These are phyloP conservation scores for Pleurotus salmoneostramineus DNA, from an alignment of 768 basidiomycete species.

Conservation along the genomic window DNA sequence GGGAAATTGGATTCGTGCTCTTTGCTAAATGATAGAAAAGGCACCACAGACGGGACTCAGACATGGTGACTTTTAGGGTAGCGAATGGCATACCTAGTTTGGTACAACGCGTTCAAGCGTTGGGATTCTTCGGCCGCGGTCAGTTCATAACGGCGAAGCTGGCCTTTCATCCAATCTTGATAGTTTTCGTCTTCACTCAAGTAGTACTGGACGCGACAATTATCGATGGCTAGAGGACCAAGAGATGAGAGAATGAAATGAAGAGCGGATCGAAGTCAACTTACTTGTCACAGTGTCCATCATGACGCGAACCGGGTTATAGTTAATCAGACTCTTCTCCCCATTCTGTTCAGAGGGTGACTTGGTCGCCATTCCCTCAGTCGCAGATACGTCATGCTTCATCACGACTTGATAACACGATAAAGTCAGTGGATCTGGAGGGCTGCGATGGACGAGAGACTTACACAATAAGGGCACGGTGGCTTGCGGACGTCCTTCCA, in stretches of 20 bases:
- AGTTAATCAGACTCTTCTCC: constrained; percentile 2
- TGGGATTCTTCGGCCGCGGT: background rate
- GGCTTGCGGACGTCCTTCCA: constrained; percentile 18
- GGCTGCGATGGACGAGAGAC: constrained; percentile 6
- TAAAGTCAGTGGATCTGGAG: background rate
- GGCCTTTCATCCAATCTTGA: constrained; percentile 4
- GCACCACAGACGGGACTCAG: background rate
- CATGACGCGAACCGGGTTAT: background rate
- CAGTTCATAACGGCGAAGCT: background rate
- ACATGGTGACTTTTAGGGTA: background rate
- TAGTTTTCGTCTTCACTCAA: background rate
- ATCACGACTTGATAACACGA: background rate
- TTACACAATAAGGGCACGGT: constrained; percentile 30
- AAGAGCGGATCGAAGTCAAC: background rate
- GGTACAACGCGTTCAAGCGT: background rate
- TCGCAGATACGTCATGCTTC: background rate
- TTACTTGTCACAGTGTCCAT: background rate
- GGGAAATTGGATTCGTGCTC: background rate
- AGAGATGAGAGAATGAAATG: background rate
- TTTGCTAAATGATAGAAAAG: background rate
- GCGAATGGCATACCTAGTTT: background rate
- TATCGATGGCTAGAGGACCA: background rate
- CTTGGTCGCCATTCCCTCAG: background rate
- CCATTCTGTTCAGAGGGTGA: background rate
- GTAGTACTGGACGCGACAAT: background rate